These are phyloP conservation scores for Eucalyptus coolabah DNA, from an alignment of 345 rosid species.

Conservation along the genomic window DNA sequence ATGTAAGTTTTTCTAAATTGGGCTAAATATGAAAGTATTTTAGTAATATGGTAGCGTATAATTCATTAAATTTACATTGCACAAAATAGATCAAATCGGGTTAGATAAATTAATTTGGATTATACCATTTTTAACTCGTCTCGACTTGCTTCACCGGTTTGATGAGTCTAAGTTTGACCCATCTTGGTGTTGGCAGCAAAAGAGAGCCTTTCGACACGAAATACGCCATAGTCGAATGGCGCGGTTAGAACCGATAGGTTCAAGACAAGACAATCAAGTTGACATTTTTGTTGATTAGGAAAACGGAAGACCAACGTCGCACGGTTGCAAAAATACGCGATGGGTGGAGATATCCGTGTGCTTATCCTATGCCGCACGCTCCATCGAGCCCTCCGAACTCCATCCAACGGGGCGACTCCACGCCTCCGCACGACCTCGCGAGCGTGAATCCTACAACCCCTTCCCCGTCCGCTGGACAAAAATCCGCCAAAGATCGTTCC, in stretches of 20 bases:
- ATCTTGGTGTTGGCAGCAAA: too few species aligned
- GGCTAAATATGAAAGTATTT: too few species aligned
- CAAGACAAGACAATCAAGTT: not conserved
- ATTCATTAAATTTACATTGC: too few species aligned
- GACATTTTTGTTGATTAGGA: not conserved
- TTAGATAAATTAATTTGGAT: too few species aligned
- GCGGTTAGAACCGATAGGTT: not conserved
- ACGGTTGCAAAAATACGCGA: not conserved
- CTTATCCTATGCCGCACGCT: not conserved
- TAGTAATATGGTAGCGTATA: too few species aligned
- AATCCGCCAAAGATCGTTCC: not conserved
- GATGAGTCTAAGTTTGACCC: too few species aligned
- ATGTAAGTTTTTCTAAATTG: too few species aligned
- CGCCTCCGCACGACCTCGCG: not conserved
- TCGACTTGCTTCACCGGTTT: fast-evolving
- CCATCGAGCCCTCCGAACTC: not conserved
- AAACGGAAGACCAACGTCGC: not conserved
- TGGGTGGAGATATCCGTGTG: not conserved
- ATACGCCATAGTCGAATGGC: too few species aligned
- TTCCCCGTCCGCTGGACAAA: not conserved
- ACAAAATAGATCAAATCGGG: too few species aligned
- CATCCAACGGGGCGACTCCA: not conserved
- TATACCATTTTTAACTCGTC: fast-evolving
- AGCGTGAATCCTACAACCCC: not conserved
- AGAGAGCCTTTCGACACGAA: too few species aligned